A percentile compares a stretch with the other conserved stretches of the same genome.
Conservation (phyloP, 371 early-diverging fungal genomes). For the Sanchytrium tribonematis region DNA sequence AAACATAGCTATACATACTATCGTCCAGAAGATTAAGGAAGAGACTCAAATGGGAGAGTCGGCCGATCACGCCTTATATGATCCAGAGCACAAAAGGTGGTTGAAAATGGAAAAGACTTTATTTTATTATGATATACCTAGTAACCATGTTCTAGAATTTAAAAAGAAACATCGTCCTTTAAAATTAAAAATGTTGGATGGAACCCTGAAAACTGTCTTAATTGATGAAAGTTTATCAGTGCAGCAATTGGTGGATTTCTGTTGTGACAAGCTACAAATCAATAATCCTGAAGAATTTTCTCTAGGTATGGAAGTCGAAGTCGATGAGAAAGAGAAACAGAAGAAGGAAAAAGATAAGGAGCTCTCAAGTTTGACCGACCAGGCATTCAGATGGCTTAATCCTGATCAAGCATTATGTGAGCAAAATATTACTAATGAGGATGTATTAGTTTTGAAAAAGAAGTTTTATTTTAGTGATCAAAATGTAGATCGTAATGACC, state of each 20-base stretch:
- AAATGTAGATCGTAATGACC: constrained; percentile 22
- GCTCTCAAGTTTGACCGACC: not conserved
- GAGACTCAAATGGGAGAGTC: constrained; percentile 16
- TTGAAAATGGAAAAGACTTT: constrained; percentile 15
- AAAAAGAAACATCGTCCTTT: constrained; percentile 22
- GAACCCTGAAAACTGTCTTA: constrained; percentile 18
- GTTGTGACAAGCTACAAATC: constrained; percentile 19
- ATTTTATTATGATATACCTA: constrained; percentile 21
- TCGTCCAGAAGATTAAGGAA: constrained; percentile 15
- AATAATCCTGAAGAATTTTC: constrained; percentile 25
- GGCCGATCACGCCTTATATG: constrained; percentile 19
- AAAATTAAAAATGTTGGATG: constrained; percentile 20
- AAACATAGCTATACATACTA: not conserved
- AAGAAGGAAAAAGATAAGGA: constrained; percentile 6
- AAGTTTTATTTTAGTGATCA: constrained; percentile 26
- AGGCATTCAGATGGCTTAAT: constrained; percentile 17
- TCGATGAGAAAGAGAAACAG: not conserved
- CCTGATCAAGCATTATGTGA: constrained; percentile 21
- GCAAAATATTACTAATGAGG: constrained; percentile 19
- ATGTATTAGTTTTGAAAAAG: constrained; percentile 19
- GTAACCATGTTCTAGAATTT: constrained; percentile 20
- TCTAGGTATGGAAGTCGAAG: constrained; percentile 10
- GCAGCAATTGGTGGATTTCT: constrained; percentile 11
- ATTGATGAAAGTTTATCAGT: constrained; percentile 21
- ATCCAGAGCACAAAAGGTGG: constrained; percentile 20